Base-by-base conservation (phyloP, 106 monocot species). In the Platanthera guangdongensis region DNA sequence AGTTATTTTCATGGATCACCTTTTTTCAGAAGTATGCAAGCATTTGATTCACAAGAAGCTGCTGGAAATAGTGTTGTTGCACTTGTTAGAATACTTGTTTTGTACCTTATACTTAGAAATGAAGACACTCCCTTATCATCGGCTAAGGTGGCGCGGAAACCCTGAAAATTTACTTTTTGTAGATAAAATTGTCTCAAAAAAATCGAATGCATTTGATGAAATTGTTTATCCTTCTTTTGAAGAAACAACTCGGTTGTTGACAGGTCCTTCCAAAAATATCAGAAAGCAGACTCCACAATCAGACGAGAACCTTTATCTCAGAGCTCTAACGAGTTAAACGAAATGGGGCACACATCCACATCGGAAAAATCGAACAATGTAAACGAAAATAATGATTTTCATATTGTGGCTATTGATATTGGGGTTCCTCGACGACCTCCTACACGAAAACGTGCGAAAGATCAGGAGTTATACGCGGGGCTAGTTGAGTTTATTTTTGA, bases 121-220 rank as follows among this genome's bases (percentile, higher is more conserved):
- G 97, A 99, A 78, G 97, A 99, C 53, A 55, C 91, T 94, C 13
- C 88, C 91, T 69, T 99, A 88, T 78, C 86, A 80, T 52, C 85
- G 86, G 54, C 94, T 94, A 51, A 87, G 94, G 8, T 99, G 94
- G 97, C 97, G 97, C 62, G 97, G 97, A n/a, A 99, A 99, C 77
- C 73, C 73, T 53, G 93, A 84, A 77, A 99, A 99, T 77, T 70
- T 99, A 47, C 62, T 99, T 54, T 78, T 85, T 83, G 78, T 84
- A 16, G 84, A 91, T 67, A 75, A 79, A 74, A 48, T 54, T 6
- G 47, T 52, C 5, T 86, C 83, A 14, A 73, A 69, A 28, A 82
- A 83, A 51, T 32, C 85, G 65, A 72, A 80, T 76, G 77, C 50
- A 51, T 19, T 83, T 46, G 83, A 88, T 0, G 75, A 82, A 77